These are phyloP conservation scores for Flaveria bidentis DNA, from an alignment of 129 eudicot genomes.

Conservation along the genomic window DNA sequence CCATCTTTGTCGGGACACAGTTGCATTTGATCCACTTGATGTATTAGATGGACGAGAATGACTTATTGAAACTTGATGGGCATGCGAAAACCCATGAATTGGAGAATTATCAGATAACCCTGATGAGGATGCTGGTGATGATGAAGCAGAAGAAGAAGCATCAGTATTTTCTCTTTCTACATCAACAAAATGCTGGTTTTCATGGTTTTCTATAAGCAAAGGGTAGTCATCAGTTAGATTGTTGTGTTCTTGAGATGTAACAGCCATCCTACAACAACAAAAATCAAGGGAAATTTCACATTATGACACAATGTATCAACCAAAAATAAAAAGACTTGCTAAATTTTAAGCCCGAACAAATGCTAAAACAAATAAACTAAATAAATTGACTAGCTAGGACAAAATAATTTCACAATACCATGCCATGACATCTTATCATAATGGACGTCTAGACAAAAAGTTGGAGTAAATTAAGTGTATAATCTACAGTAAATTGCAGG, in stretches of 20 bases:
- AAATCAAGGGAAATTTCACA: conserved; percentile 17
- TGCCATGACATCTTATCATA: background rate
- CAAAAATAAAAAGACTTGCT: background rate
- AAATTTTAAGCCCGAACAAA: background rate
- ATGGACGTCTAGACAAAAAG: background rate
- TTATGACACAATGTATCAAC: background rate
- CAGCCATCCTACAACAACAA: conserved; percentile 45
- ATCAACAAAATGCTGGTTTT: conserved; percentile 45
- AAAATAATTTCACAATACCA: background rate
- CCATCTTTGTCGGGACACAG: conserved; percentile 52
- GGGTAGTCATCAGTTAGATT: conserved; percentile 52
- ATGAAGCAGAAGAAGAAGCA: conserved; percentile 33
- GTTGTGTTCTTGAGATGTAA: conserved; percentile 39
- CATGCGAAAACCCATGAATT: conserved; percentile 25
- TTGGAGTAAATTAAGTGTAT: background rate
- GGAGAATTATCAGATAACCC: conserved; percentile 29
- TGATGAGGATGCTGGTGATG: conserved; percentile 16
- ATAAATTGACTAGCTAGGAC: background rate
- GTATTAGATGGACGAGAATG: conserved; percentile 37
- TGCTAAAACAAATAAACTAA: background rate
- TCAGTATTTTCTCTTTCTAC: conserved; percentile 41
- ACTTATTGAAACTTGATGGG: conserved; percentile 24
- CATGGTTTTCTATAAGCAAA: conserved; percentile 47
- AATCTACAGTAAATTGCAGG: background rate
- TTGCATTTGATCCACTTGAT: conserved; percentile 32